Percentiles rank a stretch among this genome's conserved stretches.
These are phyloP conservation scores for Chlamydomonas sp. DNA, from an alignment of 139 green algal genomes.

Conservation along the genomic window DNA sequence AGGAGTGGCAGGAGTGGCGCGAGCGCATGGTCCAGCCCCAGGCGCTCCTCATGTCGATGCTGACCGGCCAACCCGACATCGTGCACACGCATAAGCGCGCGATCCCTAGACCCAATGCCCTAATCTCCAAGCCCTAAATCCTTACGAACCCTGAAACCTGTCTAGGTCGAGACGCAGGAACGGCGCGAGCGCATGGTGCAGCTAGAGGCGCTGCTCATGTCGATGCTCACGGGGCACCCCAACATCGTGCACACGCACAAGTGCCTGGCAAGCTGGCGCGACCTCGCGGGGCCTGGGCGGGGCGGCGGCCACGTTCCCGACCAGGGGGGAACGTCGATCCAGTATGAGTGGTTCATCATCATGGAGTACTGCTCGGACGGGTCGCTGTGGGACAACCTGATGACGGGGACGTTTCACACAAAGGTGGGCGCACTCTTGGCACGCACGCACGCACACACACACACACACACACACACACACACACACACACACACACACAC, in stretches of 20 bases:
- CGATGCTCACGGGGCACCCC: not conserved
- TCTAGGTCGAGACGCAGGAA: no score
- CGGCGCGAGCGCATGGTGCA: no score
- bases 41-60: constrained; percentile 3
- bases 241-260: constrained; percentile 12
- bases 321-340: no score
- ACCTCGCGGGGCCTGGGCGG: constrained; percentile 1
- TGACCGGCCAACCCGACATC: constrained; percentile 6
- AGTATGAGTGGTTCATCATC: constrained; percentile 23
- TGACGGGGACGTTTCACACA: constrained; percentile 14
- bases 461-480: no score
- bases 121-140: no score
- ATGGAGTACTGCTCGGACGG: constrained; percentile 27
- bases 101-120: no score
- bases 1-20: no score
- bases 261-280: constrained; percentile 10
- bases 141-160: no score
- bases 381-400: constrained; percentile 16
- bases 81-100: no score
- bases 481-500: no score
- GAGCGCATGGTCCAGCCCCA: not conserved
- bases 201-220: constrained; percentile 10
- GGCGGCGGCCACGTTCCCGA: no score
- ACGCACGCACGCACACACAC: no score
- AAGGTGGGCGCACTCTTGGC: not conserved